Evolutionary conservation across 2,329 filamentous ascomycete genomes (phyloP), one percentile per base, ranked within the genome.

Genomic region (Leptoxyphium fumago): DNA sequence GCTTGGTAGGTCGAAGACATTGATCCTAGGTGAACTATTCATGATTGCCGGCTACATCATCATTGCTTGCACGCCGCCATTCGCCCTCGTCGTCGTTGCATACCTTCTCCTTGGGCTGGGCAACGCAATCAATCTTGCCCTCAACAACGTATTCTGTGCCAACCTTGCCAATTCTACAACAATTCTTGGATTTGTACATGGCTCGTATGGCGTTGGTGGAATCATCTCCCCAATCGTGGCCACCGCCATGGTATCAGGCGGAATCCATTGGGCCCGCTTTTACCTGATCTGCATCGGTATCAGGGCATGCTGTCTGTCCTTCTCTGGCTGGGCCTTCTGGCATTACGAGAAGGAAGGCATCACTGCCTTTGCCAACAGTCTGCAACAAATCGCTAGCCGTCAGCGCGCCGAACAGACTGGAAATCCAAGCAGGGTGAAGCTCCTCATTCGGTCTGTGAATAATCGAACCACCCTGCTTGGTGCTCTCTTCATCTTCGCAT

Each of bases 401-500:
- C 64, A 65, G 45, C 56, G 56, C 8, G 58, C 61, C 9, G 69
- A 62, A n/a, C 52, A 52, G 46, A 6, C 38, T 9, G 32, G 32
- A 13, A 13, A 3, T 36, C 11, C 11, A 36, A 75, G 68, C 54
- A 72, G 55, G 65, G 67, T 48, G 59, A 73, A 58, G 63, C 67
- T 62, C 55, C 69, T 65, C 59, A 74, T 64, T 45, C 59, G 65
- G 42, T 69, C 73, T 2, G 52, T 78, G 29, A 64, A 64, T 45
- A 72, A 70, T 51, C 65, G 62, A 29, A 71, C 78, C 4, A 84
- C 87, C 0, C 62, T 91, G 1, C 70, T 91, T 0, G 83, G 84
- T 2, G 80, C 84, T 0, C 61, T 85, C 9, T 91, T 91, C 67
- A 83, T 91, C 60, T 91, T 93, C 60, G 77, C 79, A 21, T 93